Conservation (phyloP, 139 green algal genomes). For the Coelastrella sp. region DNA sequence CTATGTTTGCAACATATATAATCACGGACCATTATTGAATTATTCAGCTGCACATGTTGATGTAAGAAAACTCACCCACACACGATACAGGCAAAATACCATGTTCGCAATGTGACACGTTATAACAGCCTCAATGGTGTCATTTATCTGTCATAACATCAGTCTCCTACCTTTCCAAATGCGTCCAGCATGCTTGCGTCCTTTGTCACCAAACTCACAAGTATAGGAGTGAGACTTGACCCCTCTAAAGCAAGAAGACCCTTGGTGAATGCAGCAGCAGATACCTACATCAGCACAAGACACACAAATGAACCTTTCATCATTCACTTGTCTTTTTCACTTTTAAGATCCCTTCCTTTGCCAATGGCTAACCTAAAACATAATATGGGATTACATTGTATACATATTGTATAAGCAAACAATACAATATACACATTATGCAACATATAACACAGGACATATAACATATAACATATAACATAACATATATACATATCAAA, state of each 20-base stretch:
- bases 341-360: neutral
- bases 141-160: neutral
- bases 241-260: slow-evolving; percentile 95
- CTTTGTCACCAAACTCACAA: slow-evolving; percentile 94
- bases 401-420: too few species aligned
- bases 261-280: slow-evolving; percentile 65
- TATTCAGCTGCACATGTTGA: too few species aligned
- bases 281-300: slow-evolving; percentile 9
- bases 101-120: too few species aligned
- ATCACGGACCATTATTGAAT: neutral
- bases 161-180: slow-evolving; percentile 87
- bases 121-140: too few species aligned
- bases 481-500: too few species aligned
- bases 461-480: too few species aligned
- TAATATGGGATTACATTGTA: too few species aligned
- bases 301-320: neutral
- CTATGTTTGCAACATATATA: neutral
- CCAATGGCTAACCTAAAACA: too few species aligned
- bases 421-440: too few species aligned
- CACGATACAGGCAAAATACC: too few species aligned
- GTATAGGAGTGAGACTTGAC: slow-evolving; percentile 86
- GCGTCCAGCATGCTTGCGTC: slow-evolving; percentile 94
- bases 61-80: too few species aligned
- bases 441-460: too few species aligned
- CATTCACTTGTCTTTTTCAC: neutral